Percentiles rank a stretch among this genome's conserved stretches.
These are phyloP conservation scores for Saccharomycopsis javanensis DNA, from an alignment of 805 yeast species.

Conservation along the genomic window DNA sequence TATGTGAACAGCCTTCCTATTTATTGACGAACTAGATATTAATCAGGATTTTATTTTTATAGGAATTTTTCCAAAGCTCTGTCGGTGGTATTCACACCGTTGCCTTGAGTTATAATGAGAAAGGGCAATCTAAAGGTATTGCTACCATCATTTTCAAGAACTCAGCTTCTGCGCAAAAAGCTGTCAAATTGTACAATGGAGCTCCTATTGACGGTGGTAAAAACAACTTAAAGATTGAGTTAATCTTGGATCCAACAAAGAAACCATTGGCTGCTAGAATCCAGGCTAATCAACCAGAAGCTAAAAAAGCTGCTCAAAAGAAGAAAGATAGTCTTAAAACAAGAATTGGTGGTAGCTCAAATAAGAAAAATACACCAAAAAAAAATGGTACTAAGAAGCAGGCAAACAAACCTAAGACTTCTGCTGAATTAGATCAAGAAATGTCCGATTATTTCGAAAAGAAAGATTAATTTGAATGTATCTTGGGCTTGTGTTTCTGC, in stretches of 20 bases:
- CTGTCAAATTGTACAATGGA: slow-evolving; percentile 79
- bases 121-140: slow-evolving; percentile 85
- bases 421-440: slow-evolving; percentile 93
- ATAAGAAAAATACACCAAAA: not conserved
- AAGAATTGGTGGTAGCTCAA: slow-evolving; percentile 13
- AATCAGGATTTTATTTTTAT: slow-evolving; percentile 17
- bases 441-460: slow-evolving; percentile 89
- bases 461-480: slow-evolving; percentile 24
- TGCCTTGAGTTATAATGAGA: slow-evolving; percentile 69
- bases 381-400: slow-evolving; percentile 12
- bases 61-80: slow-evolving; percentile 85
- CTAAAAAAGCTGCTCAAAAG: slow-evolving; percentile 28
- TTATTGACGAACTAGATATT: not conserved
- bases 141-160: slow-evolving; percentile 76
- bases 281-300: slow-evolving; percentile 33
- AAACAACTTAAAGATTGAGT: slow-evolving; percentile 63
- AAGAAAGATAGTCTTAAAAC: slow-evolving; percentile 26
- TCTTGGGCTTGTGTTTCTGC: not conserved
- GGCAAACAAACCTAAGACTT: slow-evolving; percentile 48
- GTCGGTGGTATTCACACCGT: slow-evolving; percentile 76
- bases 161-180: slow-evolving; percentile 60
- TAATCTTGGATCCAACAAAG: slow-evolving; percentile 76
- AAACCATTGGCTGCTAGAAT: slow-evolving; percentile 71
- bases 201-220: slow-evolving; percentile 90
- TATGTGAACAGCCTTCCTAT: not conserved